phyloP scores from a whole-genome alignment of 495 filamentous ascomycete genomes.

The Hypoxylon crocopeplum region DNA sequence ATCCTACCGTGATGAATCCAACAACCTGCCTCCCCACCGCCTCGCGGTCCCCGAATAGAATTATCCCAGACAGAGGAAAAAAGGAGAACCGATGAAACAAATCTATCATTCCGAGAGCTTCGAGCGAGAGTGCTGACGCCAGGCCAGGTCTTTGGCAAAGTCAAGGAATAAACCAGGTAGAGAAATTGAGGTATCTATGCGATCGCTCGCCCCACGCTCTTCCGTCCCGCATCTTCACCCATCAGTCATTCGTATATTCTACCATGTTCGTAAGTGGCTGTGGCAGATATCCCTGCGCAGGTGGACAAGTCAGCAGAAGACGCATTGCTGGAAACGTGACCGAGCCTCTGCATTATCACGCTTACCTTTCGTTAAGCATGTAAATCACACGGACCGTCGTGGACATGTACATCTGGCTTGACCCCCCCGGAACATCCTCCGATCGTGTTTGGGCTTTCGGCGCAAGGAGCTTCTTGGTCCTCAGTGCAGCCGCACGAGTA shows the following conservation, averaged over 20 bases:
- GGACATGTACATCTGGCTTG: background rate
- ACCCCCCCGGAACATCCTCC: constrained; percentile 12
- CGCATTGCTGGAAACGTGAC: background rate
- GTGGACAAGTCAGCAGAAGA: constrained; percentile 13
- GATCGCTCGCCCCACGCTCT: constrained; percentile 36
- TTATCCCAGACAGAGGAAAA: constrained; percentile 11
- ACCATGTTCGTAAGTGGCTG: background rate
- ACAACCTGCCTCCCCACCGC: too few species aligned
- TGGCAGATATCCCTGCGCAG: constrained; percentile 1
- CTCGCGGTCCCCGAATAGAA: constrained; percentile 7
- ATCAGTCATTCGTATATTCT: constrained; percentile 2
- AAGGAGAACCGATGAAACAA: background rate
- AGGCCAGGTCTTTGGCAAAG: constrained; percentile 20
- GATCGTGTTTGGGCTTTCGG: constrained; percentile 26
- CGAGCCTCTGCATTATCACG: background rate
- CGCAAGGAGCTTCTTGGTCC: background rate
- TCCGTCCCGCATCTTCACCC: constrained; percentile 12
- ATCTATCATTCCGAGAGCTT: constrained; percentile 5
- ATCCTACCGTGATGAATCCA: constrained; percentile 13
- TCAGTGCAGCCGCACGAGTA: constrained; percentile 25
- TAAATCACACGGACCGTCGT: constrained; percentile 19
- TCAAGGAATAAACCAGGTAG: constrained; percentile 12
- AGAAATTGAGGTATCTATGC: constrained; percentile 33
- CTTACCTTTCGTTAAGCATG: constrained; percentile 21
- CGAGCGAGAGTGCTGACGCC: constrained; percentile 20